Evolutionary conservation across 352 stramenopile species (phyloP), one percentile per base, ranked within the genome.

Genomic region (Globisporangium recalcitrans): DNA sequence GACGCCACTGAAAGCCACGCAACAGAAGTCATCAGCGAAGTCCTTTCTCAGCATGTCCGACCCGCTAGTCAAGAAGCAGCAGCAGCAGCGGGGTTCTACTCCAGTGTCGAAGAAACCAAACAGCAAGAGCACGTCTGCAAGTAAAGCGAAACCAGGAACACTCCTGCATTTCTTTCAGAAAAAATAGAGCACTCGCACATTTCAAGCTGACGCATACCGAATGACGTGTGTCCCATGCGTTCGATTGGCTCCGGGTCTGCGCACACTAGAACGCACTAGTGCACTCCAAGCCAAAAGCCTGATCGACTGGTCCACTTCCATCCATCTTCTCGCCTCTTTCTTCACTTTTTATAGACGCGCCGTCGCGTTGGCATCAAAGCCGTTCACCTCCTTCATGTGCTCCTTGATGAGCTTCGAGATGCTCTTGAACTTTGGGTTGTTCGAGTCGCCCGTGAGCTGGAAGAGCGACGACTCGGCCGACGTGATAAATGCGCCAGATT

Each of bases 401-500:
- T 98, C 85, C 66, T 98, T 98, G 52, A 98, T 97, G 63, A 99
- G 80, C 60, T 81, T 89, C 58, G 87, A 97, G 48, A 99, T 88
- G 52, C 74, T 73, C 60, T 95, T 97, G 73, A 99, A 99, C 70
- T 96, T 84, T 8, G 81, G 77, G 71, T 98, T 85, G 38, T 91
- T 92, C 22, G 97, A 91, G 57, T 92, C 84, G 26, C 85, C 72
- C 53, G 98, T 82, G 40, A 99, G 66, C 75, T 98, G 96, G 72
- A 99, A 99, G 38, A 97, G 91, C 21, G 95, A 78, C 49, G 82
- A 95, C 77, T 99, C 97, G 3, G 96, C 88, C 7, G 97, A 98
- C 60, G 97, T 99, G 52, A 99, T 82, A 70, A 88, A 98, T 22
- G 95, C 96, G 11, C 97, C 97, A 9, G 83, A 89, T 44, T 95